Evolutionary conservation across 768 basidiomycete species (phyloP), one percentile per base, ranked within the genome.

Genomic region (Tylopilus balloui): DNA sequence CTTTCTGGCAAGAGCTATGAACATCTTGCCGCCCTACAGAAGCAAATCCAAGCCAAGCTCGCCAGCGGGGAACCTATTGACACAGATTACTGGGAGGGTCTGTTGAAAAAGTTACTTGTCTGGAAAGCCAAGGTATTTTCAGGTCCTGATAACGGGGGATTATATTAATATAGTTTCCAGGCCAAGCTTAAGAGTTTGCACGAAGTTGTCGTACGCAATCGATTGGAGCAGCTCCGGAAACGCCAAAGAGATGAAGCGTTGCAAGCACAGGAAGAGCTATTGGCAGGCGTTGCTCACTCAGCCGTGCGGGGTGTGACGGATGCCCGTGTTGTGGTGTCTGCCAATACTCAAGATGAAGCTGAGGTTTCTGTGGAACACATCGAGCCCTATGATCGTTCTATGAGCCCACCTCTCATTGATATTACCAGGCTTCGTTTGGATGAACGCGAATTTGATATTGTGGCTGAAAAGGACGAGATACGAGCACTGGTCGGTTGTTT

Each of bases 81-180:
- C 68, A 88, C 84, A 11, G 96, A 99, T 67, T 99, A 98, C 64
- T 99, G 96, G 96, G 96, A 98, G 69, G 78, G 82, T 40, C 71
- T 99, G 8, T 69, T 98, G 48, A 89, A 92, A 68, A 96, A 89
- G 66, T 68, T 99, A 28, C 73, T 97, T 20, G 95, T 98, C 3
- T 96, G 91, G 86, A 98, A 98, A 71, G 88, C 96, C 19, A 97
- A 97, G 75, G 93, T 92, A 57, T 8, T 42, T 59, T 56, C 1
- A 7, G 34, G 43, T 47, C 1, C 38, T 24, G 39, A 48, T 39
- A 14, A n/a, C 41, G 8, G 23, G 17, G 21, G 25, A 49, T 24
- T 14, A 32, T 35, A 25, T 35, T 52, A n/a, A 55, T 42, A 51
- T 46, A 49, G 29, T 48, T 40, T 49, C 20, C 41, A 95, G 92